Evolutionary conservation across 164 flowering plant genomes (phyloP), one percentile per base, ranked within the genome.

Genomic region (Kingdonia uniflora): DNA sequence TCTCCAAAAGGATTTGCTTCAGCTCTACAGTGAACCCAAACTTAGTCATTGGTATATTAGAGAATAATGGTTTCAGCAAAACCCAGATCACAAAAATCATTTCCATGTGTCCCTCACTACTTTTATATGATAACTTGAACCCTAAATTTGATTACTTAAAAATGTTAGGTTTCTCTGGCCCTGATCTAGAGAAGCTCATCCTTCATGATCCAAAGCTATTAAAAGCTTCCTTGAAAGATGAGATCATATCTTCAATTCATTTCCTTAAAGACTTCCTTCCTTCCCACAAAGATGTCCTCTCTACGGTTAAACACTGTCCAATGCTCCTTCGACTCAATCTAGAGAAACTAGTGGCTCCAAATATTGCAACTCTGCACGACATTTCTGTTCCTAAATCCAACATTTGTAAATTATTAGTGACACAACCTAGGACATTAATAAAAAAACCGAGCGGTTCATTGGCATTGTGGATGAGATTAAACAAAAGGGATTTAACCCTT

Each of bases 121-220:
- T 60, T 47, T 17, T 47, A 15, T 6, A 16, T 4, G 19, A 25
- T 17, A 64, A 24, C 50, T 33, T 74, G 23, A 21, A 19, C 16
- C 69, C 72, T 37, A 70, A 64, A 22, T 19, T 70, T 11, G 55
- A 70, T 5, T 65, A 54, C 17, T 40, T 74, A 33, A 8, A 19
- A 4, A 19, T 38, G 16, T 38, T 33, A 19, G 73, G 73, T 1
- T 1, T 65, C 26, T 61, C 69, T 5, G 48, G 19, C 2, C 2
- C 52, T 4, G 60, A 48, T 14, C 5, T 68, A 14, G 54, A 44
- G 1, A 14, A 5, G 6, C 14, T 62, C 14, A 2, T 68, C 11
- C n/a, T 50, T 12, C 1, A 2, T 0, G 2, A 10, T 19, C 72
- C 70, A 1, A 0, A 0, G 11, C 6, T 68, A 13, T 57, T 71